phyloP scores from a whole-genome alignment of 2,329 filamentous ascomycete species.

The Geosmithia morbida region DNA sequence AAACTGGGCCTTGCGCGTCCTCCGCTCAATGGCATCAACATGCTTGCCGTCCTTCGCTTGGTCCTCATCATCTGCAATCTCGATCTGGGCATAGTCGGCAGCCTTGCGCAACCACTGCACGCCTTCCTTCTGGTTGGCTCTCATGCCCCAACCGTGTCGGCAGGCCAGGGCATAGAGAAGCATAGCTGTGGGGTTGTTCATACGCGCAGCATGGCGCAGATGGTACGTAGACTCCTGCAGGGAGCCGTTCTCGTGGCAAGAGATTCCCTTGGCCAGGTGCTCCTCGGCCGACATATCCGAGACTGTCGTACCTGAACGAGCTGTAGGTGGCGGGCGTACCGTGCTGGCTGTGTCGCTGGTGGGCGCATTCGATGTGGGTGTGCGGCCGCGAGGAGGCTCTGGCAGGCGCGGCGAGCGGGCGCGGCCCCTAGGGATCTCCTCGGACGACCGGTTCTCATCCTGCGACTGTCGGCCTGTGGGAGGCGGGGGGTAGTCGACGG shows the following conservation, averaged over 20 bases:
- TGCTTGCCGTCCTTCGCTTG: conserved; percentile 46
- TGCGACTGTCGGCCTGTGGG: conserved; percentile 30
- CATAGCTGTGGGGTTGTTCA: conserved; percentile 86
- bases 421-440: conserved; percentile 33
- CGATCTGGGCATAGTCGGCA: conserved; percentile 67
- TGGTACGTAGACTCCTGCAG: conserved; percentile 94
- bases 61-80: conserved; percentile 72
- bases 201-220: conserved; percentile 72
- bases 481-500: conserved; percentile 25
- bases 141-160: conserved; percentile 95
- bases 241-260: conserved; percentile 75
- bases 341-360: conserved; percentile 43
- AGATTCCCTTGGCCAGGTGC: conserved; percentile 79
- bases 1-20: conserved; percentile 82
- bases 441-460: conserved; percentile 27
- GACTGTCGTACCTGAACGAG: conserved; percentile 34
- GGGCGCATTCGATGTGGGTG: conserved; percentile 25
- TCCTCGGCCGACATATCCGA: conserved; percentile 71
- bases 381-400: conserved; percentile 24
- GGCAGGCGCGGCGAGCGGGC: conserved; percentile 20
- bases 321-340: conserved; percentile 23
- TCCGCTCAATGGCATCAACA: conserved; percentile 54
- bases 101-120: conserved; percentile 88
- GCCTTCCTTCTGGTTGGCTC: conserved; percentile 77
- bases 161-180: conserved; percentile 89